Evolutionary conservation across 1,284 basidiomycete genomes (phyloP).

Genomic region (Leccinum solheimii): DNA sequence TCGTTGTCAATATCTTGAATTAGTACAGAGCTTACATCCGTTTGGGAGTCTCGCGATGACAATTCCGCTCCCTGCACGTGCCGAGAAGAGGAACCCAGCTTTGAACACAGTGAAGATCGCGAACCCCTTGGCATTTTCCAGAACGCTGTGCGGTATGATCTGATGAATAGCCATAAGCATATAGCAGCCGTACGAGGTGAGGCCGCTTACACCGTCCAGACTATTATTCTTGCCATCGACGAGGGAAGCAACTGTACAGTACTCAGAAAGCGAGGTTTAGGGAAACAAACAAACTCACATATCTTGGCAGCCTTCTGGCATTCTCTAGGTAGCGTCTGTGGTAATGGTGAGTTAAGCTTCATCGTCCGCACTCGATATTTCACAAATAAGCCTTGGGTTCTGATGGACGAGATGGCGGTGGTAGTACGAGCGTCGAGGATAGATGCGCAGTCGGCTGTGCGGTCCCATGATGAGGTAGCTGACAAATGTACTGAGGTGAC

Average conservation of each 20-base stretch:
- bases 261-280: constrained; percentile 11
- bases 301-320: constrained; percentile 75
- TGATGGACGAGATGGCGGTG: background rate
- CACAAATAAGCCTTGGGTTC: background rate
- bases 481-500: constrained; percentile 25
- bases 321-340: constrained; percentile 72
- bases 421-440: background rate
- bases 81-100: constrained; percentile 76
- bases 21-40: constrained; percentile 64
- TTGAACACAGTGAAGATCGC: constrained; percentile 83
- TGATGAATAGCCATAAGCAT: constrained; percentile 19
- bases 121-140: constrained; percentile 80
- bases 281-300: constrained; percentile 45
- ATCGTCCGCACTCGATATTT: constrained; percentile 33
- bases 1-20: background rate
- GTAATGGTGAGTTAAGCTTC: constrained; percentile 69
- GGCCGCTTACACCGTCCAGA: constrained; percentile 55
- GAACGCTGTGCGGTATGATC: constrained; percentile 66
- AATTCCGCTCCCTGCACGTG: constrained; percentile 84
- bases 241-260: constrained; percentile 63
- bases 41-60: constrained; percentile 87
- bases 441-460: constrained; percentile 21
- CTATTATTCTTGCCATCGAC: constrained; percentile 71
- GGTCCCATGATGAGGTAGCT: constrained; percentile 12
- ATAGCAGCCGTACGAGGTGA: background rate